Evolutionary conservation across 441 rosid species (phyloP).

Genomic region (Erodium trifolium): DNA sequence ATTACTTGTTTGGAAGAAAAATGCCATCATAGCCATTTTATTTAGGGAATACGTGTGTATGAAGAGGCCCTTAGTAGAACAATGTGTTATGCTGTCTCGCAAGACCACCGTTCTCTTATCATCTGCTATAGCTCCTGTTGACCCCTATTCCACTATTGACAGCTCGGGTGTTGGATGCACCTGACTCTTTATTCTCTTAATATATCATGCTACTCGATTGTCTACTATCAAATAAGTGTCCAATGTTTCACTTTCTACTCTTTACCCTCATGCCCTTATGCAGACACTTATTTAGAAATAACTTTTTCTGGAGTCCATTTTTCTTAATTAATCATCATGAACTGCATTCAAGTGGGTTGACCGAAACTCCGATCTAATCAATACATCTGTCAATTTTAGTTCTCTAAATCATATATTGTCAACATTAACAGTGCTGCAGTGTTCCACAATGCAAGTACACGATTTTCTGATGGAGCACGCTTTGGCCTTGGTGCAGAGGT

Average conservation of each 20-base stretch:
- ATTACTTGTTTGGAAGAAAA: background rate
- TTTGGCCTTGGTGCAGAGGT: slow-evolving; percentile 31
- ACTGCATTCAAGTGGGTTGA: background rate
- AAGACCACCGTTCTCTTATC: too few relatives aligned
- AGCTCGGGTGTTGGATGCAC: too few relatives aligned
- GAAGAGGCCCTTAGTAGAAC: too few relatives aligned
- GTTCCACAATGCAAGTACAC: slow-evolving; percentile 2
- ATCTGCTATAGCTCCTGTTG: too few relatives aligned
- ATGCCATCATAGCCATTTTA: background rate
- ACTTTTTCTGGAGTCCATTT: too few relatives aligned
- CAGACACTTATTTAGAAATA: too few relatives aligned
- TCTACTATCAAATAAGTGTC: background rate
- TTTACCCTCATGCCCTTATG: background rate
- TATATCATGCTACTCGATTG: too few relatives aligned
- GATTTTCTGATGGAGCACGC: slow-evolving; percentile 27
- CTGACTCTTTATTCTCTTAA: too few relatives aligned
- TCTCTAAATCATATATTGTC: background rate
- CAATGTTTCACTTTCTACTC: background rate
- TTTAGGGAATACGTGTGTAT: background rate
- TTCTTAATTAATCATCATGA: too few relatives aligned
- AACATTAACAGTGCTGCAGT: slow-evolving; percentile 19
- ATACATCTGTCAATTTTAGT: background rate
- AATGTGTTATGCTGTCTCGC: too few relatives aligned
- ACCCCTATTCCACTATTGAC: too few relatives aligned
- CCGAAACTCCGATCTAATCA: too few relatives aligned